Base-by-base conservation (phyloP, 805 yeast genomes). In the Saccharomycopsis malanga region DNA sequence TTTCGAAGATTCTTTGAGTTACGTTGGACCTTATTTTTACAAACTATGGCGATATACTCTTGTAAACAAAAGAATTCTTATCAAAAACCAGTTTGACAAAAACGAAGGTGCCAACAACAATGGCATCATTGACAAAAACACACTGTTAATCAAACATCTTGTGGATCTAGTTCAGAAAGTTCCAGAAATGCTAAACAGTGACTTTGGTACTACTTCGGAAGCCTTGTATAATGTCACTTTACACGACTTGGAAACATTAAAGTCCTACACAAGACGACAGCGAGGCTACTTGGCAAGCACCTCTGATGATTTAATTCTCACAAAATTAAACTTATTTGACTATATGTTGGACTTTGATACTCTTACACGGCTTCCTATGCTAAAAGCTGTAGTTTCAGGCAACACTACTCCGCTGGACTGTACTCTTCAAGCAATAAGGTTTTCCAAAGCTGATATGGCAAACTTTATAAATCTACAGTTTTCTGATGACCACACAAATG, bases 331-430 rank as follows among this genome's bases (percentile, higher is more conserved):
- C 23, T 25, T 49, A 4, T 45, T 22, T 49, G 52, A 49, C 18
- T 49, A 45, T 32, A 10, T 49, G 12, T 12, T 49, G n/a, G 52
- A 49, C 39, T 39, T 45, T 34, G 48, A 48, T 24, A 6, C 10
- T 12, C 21, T 42, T 12, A 39, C 44, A 17, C 17, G 34, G 18
- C n/a, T 9, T 15, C 49, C 49, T 22, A 34, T 45, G 3, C 12
- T 45, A 3, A 23, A 22, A 17, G 39, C 37, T 15, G 25, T 44
- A 15, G 36, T 32, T 12, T 6, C 9, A 5, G 15, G 36, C 36
- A 32, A 32, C 36, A 9, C 36, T 7, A 14, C 24, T 22, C n/a
- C n/a, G n/a, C n/a, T n/a, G n/a, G n/a, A n/a, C n/a, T n/a, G n/a
- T n/a, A 15, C n/a, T 6, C n/a, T 17, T 12, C 22, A 29, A 10